These are phyloP conservation scores for Clarireedia sp. DNA, from an alignment of 2,329 filamentous ascomycete species.

Conservation along the genomic window DNA sequence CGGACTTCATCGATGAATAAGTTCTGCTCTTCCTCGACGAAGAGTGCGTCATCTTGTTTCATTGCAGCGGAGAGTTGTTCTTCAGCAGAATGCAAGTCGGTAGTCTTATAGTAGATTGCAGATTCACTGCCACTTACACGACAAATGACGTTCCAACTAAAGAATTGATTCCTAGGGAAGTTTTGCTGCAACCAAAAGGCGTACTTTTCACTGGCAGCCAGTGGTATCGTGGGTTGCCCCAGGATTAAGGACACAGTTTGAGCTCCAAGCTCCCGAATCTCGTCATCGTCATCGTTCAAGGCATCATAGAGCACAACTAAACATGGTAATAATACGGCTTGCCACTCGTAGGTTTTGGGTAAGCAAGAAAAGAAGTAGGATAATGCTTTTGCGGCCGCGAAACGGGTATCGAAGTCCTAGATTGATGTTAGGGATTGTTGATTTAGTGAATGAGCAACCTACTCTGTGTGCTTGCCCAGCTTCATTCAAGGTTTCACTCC, in stretches of 20 bases:
- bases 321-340: conserved; percentile 37
- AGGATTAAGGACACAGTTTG: conserved; percentile 30
- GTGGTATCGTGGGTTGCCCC: conserved; percentile 36
- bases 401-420: conserved; percentile 57
- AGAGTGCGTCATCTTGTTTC: conserved; percentile 59
- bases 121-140: conserved; percentile 18
- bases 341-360: conserved; percentile 8
- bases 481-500: conserved; percentile 44
- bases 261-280: conserved; percentile 55
- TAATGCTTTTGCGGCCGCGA: conserved; percentile 51
- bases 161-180: conserved; percentile 1
- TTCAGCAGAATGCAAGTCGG: conserved; percentile 28
- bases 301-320: conserved; percentile 65
- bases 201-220: conserved; percentile 15
- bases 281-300: conserved; percentile 86
- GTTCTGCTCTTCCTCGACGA: conserved; percentile 87
- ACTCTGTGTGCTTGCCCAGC: conserved; percentile 43
- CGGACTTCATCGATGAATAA: conserved; percentile 79
- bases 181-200: conserved; percentile 10
- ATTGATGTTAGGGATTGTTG: conserved; percentile 1
- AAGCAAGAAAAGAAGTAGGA: conserved; percentile 37
- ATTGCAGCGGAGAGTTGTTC: conserved; percentile 39
- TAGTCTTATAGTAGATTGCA: neutral
- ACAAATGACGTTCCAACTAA: conserved; percentile 13
- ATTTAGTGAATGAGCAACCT: conserved; percentile 15